Conservation (phyloP, 148 eudicot species). For the Diospyros lotus region DNA sequence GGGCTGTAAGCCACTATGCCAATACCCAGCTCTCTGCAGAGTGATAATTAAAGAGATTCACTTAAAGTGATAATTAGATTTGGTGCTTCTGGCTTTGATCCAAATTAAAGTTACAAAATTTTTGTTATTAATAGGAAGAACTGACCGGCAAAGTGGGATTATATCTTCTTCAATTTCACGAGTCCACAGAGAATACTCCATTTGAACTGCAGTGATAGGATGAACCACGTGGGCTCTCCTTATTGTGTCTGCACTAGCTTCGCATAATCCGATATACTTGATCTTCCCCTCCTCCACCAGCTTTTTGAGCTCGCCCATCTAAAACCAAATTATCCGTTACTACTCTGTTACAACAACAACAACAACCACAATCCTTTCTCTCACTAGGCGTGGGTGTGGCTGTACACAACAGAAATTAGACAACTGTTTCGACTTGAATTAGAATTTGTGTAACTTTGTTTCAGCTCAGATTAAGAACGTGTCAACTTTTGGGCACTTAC, state of each 20-base stretch:
- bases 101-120: not conserved
- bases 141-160: constrained; percentile 22
- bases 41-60: not conserved
- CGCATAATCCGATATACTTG: constrained; percentile 47
- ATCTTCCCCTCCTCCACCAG: constrained; percentile 60
- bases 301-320: constrained; percentile 53
- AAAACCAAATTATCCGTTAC: not conserved
- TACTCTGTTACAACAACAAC: not conserved
- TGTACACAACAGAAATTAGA: too few species aligned
- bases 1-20: constrained; percentile 27
- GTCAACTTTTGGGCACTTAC: constrained; percentile 15
- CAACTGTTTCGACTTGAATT: too few species aligned
- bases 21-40: constrained; percentile 21
- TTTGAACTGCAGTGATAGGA: constrained; percentile 40
- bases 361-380: not conserved
- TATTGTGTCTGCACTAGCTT: constrained; percentile 42
- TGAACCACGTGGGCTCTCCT: constrained; percentile 52
- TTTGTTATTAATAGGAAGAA: not conserved
- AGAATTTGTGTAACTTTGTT: too few species aligned
- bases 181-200: constrained; percentile 27
- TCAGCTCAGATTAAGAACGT: too few species aligned
- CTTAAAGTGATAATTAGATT: not conserved
- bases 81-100: not conserved
- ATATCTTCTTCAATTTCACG: constrained; percentile 27
- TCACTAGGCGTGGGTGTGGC: too few species aligned